These are phyloP conservation scores for Ambrosia artemisiifolia DNA, from an alignment of 129 eudicot species.

Conservation along the genomic window DNA sequence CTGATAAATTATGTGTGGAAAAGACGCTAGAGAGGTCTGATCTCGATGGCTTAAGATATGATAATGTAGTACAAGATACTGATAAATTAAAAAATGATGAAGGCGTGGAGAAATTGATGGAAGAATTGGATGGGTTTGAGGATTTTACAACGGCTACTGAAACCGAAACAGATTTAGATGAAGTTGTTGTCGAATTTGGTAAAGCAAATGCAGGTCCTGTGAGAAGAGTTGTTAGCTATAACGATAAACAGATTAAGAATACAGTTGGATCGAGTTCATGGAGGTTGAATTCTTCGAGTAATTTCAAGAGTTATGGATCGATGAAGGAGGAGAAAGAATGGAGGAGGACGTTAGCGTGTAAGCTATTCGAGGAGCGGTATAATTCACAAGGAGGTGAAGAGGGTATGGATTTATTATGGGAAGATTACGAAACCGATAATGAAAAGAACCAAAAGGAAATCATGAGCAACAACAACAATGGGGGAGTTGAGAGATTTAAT, in stretches of 20 bases:
- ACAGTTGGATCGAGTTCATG: conserved; percentile 23
- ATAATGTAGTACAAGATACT: no score
- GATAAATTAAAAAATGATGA: conserved; percentile 33
- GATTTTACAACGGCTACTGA: conserved; percentile 20
- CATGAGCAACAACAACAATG: conserved; percentile 5
- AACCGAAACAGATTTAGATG: conserved; percentile 21
- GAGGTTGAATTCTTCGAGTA: conserved; percentile 29
- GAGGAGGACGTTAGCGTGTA: conserved; percentile 82
- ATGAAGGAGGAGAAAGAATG: conserved; percentile 86
- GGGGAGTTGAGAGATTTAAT: neutral
- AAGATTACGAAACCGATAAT: conserved; percentile 46
- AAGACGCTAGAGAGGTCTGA: neutral
- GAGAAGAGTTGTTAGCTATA: conserved; percentile 10
- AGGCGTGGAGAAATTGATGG: conserved; percentile 32
- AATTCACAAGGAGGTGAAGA: conserved; percentile 49
- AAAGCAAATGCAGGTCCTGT: conserved; percentile 15
- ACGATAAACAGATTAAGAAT: conserved; percentile 7
- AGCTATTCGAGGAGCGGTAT: conserved; percentile 62
- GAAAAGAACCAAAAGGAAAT: conserved; percentile 10
- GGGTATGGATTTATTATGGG: conserved; percentile 96
- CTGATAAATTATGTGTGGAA: neutral
- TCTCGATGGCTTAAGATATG: neutral
- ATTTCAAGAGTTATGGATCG: conserved; percentile 50
- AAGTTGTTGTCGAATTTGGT: conserved; percentile 30
- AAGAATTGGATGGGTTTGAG: conserved; percentile 44